Base-by-base conservation (phyloP, 1,284 basidiomycete species). In the Mrakiaceae sp. region DNA sequence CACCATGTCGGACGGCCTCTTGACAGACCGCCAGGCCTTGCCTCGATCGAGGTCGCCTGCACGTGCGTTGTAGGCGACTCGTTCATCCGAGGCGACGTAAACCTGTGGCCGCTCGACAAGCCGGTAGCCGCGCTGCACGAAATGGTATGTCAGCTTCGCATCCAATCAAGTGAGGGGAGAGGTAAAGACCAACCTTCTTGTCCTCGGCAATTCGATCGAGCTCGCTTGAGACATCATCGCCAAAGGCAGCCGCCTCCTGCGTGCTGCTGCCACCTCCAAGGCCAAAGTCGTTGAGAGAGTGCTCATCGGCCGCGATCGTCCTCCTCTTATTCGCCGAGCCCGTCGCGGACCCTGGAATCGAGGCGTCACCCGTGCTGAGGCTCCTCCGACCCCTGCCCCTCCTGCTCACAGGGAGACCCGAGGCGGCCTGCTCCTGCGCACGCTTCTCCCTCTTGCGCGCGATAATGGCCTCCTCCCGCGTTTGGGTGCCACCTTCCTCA, bases 1-100 rank as follows among this genome's bases (percentile, higher is more conserved):
- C 69, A 91, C 90, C 87, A 97, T 93, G 73, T 98, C 92, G 7
- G 90, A 94, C 4, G 93, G 91, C 42, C 92, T 79, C 66, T 90
- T 83, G 53, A 97, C 84, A 44, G 86, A 81, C 71, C 85, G 83
- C 94, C 95, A 98, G 1, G 93, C 92, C 72, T 84, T 87, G 6
- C 88, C 87, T 49, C 79, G 77, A 70, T 91, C 86, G 42, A 92
- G 79, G 74, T 94, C 91, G 14, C 90, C 90, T 52, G 87, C 85
- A 44, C 79, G 78, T 58, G 79, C 77, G 71, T 83, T 79, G 74
- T 90, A 88, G 3, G 83, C 81, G 52, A 90, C 79, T 66, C 82
- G 81, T 67, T 87, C 85, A 58, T 87, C 86, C 10, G 87, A 85
- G 12, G 86, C 87, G 4, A 89, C 90, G 70, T 88, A 88, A 54